Percentiles rank a stretch among this genome's conserved stretches.
Conservation (phyloP, 2,329 filamentous ascomycete genomes). For the Stemphylium beticola region DNA sequence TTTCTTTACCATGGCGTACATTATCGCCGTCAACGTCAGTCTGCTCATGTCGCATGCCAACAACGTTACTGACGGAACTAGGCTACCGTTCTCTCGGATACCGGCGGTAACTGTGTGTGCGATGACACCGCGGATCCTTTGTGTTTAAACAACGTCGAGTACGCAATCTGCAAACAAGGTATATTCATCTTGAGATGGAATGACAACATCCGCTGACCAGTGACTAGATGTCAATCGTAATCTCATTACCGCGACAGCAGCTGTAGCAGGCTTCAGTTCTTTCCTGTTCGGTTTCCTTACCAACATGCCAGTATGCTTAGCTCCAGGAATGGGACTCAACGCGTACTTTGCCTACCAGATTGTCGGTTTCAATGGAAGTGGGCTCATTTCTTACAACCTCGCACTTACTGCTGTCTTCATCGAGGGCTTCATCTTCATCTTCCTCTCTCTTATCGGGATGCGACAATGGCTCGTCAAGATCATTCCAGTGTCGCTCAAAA, state of each 20-base stretch:
- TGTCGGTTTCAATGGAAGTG: constrained; percentile 77
- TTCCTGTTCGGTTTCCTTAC: constrained; percentile 83
- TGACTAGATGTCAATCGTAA: constrained; percentile 69
- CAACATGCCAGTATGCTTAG: constrained; percentile 65
- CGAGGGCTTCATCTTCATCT: constrained; percentile 85
- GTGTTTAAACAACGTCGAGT: constrained; percentile 64
- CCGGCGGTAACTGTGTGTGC: constrained; percentile 79
- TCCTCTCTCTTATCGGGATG: constrained; percentile 77
- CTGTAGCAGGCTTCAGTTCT: constrained; percentile 76
- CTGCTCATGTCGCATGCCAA: background rate
- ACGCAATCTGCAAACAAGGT: constrained; percentile 63
- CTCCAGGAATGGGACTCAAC: constrained; percentile 64
- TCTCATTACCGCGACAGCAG: constrained; percentile 82
- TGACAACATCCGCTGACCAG: background rate
- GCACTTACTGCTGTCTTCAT: constrained; percentile 87
- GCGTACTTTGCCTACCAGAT: constrained; percentile 86
- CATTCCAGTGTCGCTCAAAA: constrained; percentile 82
- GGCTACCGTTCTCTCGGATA: constrained; percentile 56
- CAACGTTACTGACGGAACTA: constrained; percentile 22
- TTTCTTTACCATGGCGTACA: constrained; percentile 57
- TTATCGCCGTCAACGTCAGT: constrained; percentile 41
- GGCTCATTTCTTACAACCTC: constrained; percentile 73
- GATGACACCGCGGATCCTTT: constrained; percentile 53
- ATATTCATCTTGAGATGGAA: background rate
- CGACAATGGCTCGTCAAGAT: constrained; percentile 86